Percentiles rank a stretch among this genome's conserved stretches.
Evolutionary conservation across 306 rosid genomes (phyloP).

Genomic region (Albizia julibrissin): DNA sequence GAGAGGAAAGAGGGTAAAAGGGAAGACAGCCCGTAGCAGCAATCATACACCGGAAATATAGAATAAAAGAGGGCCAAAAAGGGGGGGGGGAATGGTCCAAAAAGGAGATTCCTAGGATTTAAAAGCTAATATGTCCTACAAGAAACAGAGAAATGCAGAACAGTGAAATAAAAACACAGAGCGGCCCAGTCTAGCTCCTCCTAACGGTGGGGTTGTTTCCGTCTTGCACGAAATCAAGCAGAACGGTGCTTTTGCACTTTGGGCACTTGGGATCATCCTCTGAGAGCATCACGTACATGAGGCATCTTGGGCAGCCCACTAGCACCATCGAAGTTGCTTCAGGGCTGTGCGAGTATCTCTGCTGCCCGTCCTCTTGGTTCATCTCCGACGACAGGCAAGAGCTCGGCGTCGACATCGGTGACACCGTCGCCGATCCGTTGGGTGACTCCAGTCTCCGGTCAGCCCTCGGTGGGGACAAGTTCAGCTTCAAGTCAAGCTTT

Average conservation of each 20-base stretch:
- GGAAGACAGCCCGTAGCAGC: conserved; percentile 65
- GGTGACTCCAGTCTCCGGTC: conserved; percentile 58
- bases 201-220: conserved; percentile 42
- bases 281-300: conserved; percentile 97
- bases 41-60: conserved; percentile 14
- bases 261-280: conserved; percentile 94
- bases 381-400: conserved; percentile 89
- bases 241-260: conserved; percentile 94
- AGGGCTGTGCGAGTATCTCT: conserved; percentile 66
- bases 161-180: conserved; percentile 1
- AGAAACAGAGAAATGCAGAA: conserved; percentile 34
- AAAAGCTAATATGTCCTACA: conserved; percentile 31
- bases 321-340: conserved; percentile 91
- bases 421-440: conserved; percentile 66
- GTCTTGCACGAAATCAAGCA: conserved; percentile 85
- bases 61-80: conserved; percentile 10
- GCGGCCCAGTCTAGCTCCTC: conserved; percentile 43
- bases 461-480: conserved; percentile 82
- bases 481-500: conserved; percentile 87
- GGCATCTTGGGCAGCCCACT: conserved; percentile 93
- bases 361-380: conserved; percentile 44
- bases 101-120: conserved; percentile 34
- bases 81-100: background rate
- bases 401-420: conserved; percentile 80
- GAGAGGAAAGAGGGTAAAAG: conserved; percentile 39